phyloP scores from a whole-genome alignment of 2,329 filamentous ascomycete genomes.

The Claviceps capensis region DNA sequence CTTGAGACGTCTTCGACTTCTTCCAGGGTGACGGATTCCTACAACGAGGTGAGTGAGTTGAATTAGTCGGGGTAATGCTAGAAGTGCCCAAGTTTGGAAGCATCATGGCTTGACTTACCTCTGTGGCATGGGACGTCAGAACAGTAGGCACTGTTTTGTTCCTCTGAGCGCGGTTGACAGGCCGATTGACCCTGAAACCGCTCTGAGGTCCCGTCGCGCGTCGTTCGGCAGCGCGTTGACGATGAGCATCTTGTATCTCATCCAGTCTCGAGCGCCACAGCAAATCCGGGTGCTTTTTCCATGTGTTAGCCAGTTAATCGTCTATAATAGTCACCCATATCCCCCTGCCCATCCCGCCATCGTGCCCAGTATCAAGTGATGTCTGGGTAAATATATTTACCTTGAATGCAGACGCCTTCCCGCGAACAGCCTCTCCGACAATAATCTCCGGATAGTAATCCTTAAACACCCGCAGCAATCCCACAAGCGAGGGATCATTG shows the following conservation, averaged over 20 bases:
- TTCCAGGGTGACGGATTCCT: constrained; percentile 56
- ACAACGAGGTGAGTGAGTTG: not conserved
- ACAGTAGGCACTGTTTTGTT: constrained; percentile 48
- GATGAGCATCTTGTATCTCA: constrained; percentile 48
- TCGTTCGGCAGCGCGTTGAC: constrained; percentile 31
- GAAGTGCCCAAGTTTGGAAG: not conserved
- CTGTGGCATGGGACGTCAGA: constrained; percentile 59
- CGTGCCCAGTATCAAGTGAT: not conserved
- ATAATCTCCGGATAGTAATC: constrained; percentile 87
- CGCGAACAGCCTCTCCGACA: constrained; percentile 51
- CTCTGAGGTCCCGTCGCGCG: constrained; percentile 19
- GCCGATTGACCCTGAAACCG: constrained; percentile 51
- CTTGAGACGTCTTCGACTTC: constrained; percentile 60
- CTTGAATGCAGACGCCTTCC: constrained; percentile 49
- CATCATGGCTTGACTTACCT: constrained; percentile 28
- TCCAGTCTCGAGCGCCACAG: constrained; percentile 60
- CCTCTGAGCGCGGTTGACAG: constrained; percentile 14
- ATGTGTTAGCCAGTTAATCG: constrained; percentile 2
- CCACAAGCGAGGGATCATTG: constrained; percentile 61
- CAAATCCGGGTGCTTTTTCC: constrained; percentile 50
- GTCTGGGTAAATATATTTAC: constrained; percentile 16
- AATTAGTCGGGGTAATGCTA: not conserved
- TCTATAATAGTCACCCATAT: too few relatives aligned
- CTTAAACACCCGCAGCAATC: constrained; percentile 70
- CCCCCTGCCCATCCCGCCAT: not conserved